Base-by-base conservation (phyloP, 768 basidiomycete species). In the Rhodosporidiobolus odoratus region DNA sequence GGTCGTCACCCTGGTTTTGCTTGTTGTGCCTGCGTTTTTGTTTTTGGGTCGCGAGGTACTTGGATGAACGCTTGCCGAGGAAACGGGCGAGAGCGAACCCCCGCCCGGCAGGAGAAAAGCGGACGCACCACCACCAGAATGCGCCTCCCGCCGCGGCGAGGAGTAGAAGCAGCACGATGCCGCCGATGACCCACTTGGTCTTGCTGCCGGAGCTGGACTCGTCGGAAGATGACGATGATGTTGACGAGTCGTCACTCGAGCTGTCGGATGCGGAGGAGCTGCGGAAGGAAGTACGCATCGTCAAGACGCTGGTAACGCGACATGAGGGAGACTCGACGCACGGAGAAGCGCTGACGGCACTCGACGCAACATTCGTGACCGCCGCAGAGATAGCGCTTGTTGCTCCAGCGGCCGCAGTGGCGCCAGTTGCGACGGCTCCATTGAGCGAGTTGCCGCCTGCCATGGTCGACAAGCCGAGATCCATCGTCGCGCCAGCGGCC, bases 81-180 rank as follows among this genome's bases (percentile, higher is more conserved):
- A n/a, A 25, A 5, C 47, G 25, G 41, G 23, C 21, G 25, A 58
- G 38, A 2, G 38, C 57, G 38, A 58, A 27, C 2, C 25, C 57
- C 3, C 57, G 57, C 3, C 57, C 57, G 19, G 38, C 57, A 27
- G 57, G 57, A 41, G 38, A 34, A 23, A 35, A 47, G 59, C 45
- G 43, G 45, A 48, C 47, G 61, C 35, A 48, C 35, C 62, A 58
- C 64, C 64, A 65, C 43, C 34, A 65, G n/a, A 47, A 38, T 6
- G 32, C 41, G 34, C 41, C 54, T 27, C 35, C 32, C 2, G 25
- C 45, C 3, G 7, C 32, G 6, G 37, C 19, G n/a, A 65, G 17
- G 43, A 65, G 23, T 32, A 65, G 27, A 10, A 58, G 34, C 17
- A 48, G n/a, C 45, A 19, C 7, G 12, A 47, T 23, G 34, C 15